Evolutionary conservation across 805 yeast genomes (phyloP).

Genomic region (Nakazawaea sp.): DNA sequence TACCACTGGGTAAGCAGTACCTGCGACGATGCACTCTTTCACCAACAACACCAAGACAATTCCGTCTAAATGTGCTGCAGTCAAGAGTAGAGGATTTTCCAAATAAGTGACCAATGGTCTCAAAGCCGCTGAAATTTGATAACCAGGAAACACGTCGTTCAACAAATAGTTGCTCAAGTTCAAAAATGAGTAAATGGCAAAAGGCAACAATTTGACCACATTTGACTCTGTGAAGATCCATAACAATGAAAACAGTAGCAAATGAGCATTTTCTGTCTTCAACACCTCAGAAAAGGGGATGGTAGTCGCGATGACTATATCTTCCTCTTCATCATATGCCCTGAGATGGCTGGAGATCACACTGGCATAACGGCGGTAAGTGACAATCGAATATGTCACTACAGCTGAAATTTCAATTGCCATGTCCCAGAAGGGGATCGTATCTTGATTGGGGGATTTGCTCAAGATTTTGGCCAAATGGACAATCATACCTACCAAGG

Average conservation of each 20-base stretch:
- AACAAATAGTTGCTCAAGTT: slow-evolving; percentile 27
- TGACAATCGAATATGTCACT: slow-evolving; percentile 4
- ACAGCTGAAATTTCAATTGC: not conserved
- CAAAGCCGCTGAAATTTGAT: slow-evolving; percentile 24
- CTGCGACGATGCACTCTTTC: slow-evolving; percentile 19
- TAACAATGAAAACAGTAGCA: slow-evolving; percentile 28
- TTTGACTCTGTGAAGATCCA: slow-evolving; percentile 28
- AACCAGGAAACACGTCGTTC: slow-evolving; percentile 25
- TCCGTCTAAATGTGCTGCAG: slow-evolving; percentile 33
- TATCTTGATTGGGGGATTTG: too few species aligned
- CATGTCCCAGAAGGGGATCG: too few species aligned
- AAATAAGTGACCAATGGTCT: slow-evolving; percentile 29
- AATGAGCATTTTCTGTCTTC: slow-evolving; percentile 33
- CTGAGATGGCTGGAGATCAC: not conserved
- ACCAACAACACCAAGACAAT: slow-evolving; percentile 22
- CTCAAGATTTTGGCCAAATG: not conserved
- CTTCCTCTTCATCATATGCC: not conserved
- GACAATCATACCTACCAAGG: slow-evolving; percentile 1
- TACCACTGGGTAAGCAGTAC: slow-evolving; percentile 23
- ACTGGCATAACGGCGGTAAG: not conserved
- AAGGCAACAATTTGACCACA: slow-evolving; percentile 30
- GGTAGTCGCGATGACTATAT: not conserved
- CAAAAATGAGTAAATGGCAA: slow-evolving; percentile 32
- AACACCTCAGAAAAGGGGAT: slow-evolving; percentile 26
- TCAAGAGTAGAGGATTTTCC: slow-evolving; percentile 28